A percentile compares a stretch with the other conserved stretches of the same genome.
Evolutionary conservation across 179 eudicot species (phyloP).

Genomic region (Amaranthus tricolor): DNA sequence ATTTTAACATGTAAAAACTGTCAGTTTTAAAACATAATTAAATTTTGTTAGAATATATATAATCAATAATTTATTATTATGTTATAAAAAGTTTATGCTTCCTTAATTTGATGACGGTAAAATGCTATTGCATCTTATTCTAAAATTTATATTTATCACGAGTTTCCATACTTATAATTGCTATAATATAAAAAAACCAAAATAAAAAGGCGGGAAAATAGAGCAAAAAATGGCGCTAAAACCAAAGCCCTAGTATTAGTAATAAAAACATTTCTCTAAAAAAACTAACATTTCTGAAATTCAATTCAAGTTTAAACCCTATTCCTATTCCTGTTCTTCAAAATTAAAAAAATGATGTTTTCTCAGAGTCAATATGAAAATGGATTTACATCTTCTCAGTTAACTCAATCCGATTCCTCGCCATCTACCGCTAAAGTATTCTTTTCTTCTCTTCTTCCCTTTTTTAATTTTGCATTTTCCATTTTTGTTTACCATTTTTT

Average conservation of each 20-base stretch:
- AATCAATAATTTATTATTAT: no score
- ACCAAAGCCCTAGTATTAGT: no score
- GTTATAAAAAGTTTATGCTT: no score
- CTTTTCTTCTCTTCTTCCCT: neutral
- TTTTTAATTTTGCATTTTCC: neutral
- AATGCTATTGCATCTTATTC: no score
- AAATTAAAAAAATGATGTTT: slow-evolving; percentile 32
- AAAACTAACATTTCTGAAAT: neutral
- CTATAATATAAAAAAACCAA: neutral
- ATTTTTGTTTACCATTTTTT: neutral
- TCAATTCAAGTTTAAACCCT: neutral
- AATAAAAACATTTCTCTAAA: slow-evolving; percentile 8
- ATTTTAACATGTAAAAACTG: no score
- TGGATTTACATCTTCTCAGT: slow-evolving; percentile 51
- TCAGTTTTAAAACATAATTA: no score
- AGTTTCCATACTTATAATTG: neutral
- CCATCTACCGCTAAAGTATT: slow-evolving; percentile 47
- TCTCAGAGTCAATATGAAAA: slow-evolving; percentile 47
- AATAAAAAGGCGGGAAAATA: slow-evolving; percentile 25
- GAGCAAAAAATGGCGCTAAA: slow-evolving; percentile 26
- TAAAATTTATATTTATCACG: neutral
- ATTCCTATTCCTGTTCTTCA: neutral
- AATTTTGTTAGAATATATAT: no score
- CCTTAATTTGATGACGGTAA: no score
- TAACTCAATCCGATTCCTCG: slow-evolving; percentile 37